Evolutionary conservation across 2,329 filamentous ascomycete species (phyloP).

Genomic region (Colletotrichum costaricense): DNA sequence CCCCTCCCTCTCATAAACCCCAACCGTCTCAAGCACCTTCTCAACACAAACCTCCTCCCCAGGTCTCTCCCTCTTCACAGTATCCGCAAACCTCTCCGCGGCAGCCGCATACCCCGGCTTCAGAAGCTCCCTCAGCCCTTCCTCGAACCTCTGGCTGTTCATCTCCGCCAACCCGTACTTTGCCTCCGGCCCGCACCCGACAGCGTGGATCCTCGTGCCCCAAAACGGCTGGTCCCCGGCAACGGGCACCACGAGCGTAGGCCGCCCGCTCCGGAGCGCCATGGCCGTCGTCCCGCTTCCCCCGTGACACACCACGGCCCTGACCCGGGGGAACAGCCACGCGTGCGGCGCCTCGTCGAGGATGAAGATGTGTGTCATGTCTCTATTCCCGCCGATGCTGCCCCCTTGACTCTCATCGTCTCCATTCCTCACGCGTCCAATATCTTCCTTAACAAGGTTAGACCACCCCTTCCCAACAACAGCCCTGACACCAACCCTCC

Average conservation of each 20-base stretch:
- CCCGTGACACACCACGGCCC: conserved; percentile 32
- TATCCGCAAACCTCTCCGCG: conserved; percentile 1
- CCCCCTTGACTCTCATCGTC: no score
- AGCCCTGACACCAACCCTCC: conserved; percentile 8
- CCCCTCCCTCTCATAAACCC: conserved; percentile 17
- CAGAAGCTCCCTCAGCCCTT: conserved; percentile 12
- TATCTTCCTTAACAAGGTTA: not conserved
- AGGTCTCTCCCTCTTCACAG: conserved; percentile 8
- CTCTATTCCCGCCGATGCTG: not conserved
- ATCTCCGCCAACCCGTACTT: conserved; percentile 5
- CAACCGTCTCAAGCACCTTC: not conserved
- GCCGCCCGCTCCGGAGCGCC: conserved; percentile 27
- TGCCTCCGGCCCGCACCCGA: conserved; percentile 19
- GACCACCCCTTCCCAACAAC: conserved; percentile 24
- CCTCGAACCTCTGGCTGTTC: not conserved
- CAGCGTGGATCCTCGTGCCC: conserved; percentile 6
- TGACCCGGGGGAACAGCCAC: conserved; percentile 30
- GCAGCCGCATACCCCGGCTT: conserved; percentile 10
- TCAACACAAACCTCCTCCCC: conserved; percentile 26
- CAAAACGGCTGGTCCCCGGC: conserved; percentile 34
- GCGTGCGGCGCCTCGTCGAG: conserved; percentile 30
- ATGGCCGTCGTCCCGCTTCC: conserved; percentile 29
- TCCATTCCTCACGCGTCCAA: not conserved
- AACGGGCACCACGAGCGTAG: conserved; percentile 30
- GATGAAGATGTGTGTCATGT: not conserved